Conservation (phyloP, 805 yeast genomes). For the Myxozyma sirexii region DNA sequence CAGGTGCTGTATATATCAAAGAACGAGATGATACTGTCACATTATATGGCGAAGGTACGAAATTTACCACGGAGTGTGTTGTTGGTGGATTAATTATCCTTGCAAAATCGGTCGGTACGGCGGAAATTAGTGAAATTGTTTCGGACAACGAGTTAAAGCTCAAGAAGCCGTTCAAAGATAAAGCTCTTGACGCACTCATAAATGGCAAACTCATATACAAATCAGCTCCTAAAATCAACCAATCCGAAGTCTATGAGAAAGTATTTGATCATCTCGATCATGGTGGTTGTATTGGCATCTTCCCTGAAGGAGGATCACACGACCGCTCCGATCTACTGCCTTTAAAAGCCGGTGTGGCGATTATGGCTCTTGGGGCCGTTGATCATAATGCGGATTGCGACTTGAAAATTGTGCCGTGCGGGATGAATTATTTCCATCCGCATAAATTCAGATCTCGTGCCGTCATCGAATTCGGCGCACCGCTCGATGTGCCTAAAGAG, state of each 20-base stretch:
- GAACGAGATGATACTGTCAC: conserved; percentile 54
- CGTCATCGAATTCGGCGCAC: conserved; percentile 90
- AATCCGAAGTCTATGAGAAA: conserved; percentile 74
- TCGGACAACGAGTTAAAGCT: conserved; percentile 72
- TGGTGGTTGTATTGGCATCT: conserved; percentile 85
- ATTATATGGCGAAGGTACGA: conserved; percentile 67
- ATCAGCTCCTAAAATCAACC: conserved; percentile 82
- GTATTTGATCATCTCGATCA: conserved; percentile 82
- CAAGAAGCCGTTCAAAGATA: conserved; percentile 67
- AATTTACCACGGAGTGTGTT: conserved; percentile 65
- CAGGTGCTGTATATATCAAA: conserved; percentile 65
- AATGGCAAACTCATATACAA: conserved; percentile 60
- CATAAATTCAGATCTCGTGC: conserved; percentile 95
- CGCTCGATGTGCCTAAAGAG: conserved; percentile 65
- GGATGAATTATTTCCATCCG: conserved; percentile 95
- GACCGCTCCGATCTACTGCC: conserved; percentile 92
- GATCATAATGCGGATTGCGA: conserved; percentile 71
- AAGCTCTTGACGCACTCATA: conserved; percentile 49
- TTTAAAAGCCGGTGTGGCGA: conserved; percentile 94
- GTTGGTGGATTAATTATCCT: conserved; percentile 71
- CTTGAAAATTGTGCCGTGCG: conserved; percentile 91
- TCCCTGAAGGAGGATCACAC: conserved; percentile 98
- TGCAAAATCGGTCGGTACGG: conserved; percentile 76
- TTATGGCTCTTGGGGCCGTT: conserved; percentile 96
- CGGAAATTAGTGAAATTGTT: conserved; percentile 65